Conservation (phyloP, 1,284 basidiomycete genomes). For the Ustilago trichophora region DNA sequence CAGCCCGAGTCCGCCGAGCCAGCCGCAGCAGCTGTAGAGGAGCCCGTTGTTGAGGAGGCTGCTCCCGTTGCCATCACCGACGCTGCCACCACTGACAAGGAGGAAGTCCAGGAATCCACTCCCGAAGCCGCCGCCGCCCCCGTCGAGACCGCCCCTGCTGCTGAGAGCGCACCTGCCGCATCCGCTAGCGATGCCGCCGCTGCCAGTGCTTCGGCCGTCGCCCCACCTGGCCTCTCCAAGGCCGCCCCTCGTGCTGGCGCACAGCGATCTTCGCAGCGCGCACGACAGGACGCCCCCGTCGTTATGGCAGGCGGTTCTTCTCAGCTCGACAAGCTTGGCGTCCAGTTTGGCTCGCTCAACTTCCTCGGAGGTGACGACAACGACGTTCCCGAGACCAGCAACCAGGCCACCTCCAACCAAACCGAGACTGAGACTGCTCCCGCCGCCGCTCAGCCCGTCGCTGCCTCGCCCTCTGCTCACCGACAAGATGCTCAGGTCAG, state of each 20-base stretch:
- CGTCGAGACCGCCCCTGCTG: conserved; percentile 23
- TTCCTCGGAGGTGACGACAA: conserved; percentile 59
- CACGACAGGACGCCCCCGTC: conserved; percentile 62
- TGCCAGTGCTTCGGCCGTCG: conserved; percentile 15
- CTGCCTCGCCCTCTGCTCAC: conserved; percentile 31
- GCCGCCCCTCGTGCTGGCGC: conserved; percentile 33
- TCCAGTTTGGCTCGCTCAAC: conserved; percentile 64
- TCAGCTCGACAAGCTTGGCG: conserved; percentile 62
- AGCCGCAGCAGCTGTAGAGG: conserved; percentile 1
- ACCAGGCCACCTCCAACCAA: conserved; percentile 7
- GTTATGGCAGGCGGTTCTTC: conserved; percentile 62
- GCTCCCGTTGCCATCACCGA: conserved; percentile 10
- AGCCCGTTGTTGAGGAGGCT: conserved; percentile 12
- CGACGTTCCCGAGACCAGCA: conserved; percentile 16
- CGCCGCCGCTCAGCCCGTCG: conserved; percentile 8
- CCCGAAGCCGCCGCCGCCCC: conserved; percentile 18
- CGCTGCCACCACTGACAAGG: conserved; percentile 2
- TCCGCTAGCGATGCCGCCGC: conserved; percentile 11
- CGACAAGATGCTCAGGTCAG: conserved; percentile 30
- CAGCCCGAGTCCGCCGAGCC: conserved; percentile 11
- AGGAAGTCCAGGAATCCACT: conserved; percentile 5
- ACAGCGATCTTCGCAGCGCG: conserved; percentile 55
- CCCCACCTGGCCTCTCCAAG: conserved; percentile 46
- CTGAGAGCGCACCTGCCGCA: conserved; percentile 17
- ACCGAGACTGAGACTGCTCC: conserved; percentile 18